Percentiles rank a stretch among this genome's conserved stretches.
Evolutionary conservation across 768 basidiomycete genomes (phyloP).

Genomic region (Russula compacta): DNA sequence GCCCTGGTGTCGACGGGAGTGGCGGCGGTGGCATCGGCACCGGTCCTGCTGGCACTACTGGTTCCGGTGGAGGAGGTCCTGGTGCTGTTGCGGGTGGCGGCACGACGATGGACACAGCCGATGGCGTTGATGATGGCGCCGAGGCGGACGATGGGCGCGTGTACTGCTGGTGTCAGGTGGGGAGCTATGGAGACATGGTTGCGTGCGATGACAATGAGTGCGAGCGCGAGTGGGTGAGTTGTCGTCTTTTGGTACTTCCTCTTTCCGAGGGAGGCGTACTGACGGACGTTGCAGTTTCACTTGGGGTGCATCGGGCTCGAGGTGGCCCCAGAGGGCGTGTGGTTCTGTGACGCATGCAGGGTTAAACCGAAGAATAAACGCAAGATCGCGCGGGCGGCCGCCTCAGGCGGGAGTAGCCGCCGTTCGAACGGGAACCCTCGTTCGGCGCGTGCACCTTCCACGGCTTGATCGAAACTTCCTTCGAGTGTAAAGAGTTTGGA

Average conservation of each 20-base stretch:
- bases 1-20: constrained; percentile 32
- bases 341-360: constrained; percentile 68
- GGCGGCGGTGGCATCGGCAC: background rate
- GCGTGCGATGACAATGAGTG: constrained; percentile 80
- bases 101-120: constrained; percentile 38
- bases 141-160: constrained; percentile 48
- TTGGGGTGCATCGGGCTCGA: constrained; percentile 63
- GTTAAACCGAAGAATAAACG: constrained; percentile 44
- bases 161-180: constrained; percentile 80
- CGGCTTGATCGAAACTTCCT: background rate
- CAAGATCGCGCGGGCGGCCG: constrained; percentile 32
- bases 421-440: constrained; percentile 16
- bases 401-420: constrained; percentile 38
- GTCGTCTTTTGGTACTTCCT: background rate
- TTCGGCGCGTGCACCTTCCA: constrained; percentile 17
- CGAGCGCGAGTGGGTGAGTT: constrained; percentile 84
- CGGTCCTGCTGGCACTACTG: background rate
- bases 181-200: constrained; percentile 92
- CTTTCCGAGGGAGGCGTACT: background rate
- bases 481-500: background rate
- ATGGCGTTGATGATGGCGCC: constrained; percentile 46
- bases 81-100: constrained; percentile 32
- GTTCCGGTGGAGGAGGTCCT: no score
- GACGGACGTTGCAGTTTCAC: constrained; percentile 55
- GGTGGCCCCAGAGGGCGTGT: constrained; percentile 56